Percentiles rank a stretch among this genome's conserved stretches.
Evolutionary conservation across 148 eudicot species (phyloP).

Genomic region (Chenopodium album): DNA sequence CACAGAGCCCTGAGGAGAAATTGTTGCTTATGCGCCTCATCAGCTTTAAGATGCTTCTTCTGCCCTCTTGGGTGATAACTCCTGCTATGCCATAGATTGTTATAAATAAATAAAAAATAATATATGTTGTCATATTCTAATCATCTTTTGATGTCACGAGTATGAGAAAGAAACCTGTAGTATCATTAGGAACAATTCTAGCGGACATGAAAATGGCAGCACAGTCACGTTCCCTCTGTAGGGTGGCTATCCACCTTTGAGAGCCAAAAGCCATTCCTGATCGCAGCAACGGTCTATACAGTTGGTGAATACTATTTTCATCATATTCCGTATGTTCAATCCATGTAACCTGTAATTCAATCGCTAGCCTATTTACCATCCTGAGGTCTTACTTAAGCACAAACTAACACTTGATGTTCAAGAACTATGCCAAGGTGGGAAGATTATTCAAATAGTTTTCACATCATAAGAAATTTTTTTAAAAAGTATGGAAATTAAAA

Average conservation of each 20-base stretch:
- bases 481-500: too few species aligned
- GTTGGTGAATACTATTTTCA: slow-evolving; percentile 43
- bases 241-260: slow-evolving; percentile 61
- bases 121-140: background rate
- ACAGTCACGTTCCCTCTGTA: slow-evolving; percentile 61
- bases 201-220: slow-evolving; percentile 38
- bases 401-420: background rate
- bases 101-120: background rate
- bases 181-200: slow-evolving; percentile 27
- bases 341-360: slow-evolving; percentile 70
- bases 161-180: slow-evolving; percentile 35
- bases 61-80: slow-evolving; percentile 40
- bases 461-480: background rate
- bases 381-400: background rate
- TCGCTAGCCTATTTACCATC: background rate
- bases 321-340: slow-evolving; percentile 78
- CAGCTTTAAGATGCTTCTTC: slow-evolving; percentile 49
- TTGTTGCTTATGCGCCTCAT: slow-evolving; percentile 46
- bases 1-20: slow-evolving; percentile 46
- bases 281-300: slow-evolving; percentile 53
- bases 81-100: slow-evolving; percentile 6
- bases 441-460: background rate
- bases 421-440: background rate
- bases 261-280: slow-evolving; percentile 82
- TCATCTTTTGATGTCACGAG: background rate